These are phyloP conservation scores for Hanseniaspora clermontiae DNA, from an alignment of 805 yeast genomes.

Conservation along the genomic window DNA sequence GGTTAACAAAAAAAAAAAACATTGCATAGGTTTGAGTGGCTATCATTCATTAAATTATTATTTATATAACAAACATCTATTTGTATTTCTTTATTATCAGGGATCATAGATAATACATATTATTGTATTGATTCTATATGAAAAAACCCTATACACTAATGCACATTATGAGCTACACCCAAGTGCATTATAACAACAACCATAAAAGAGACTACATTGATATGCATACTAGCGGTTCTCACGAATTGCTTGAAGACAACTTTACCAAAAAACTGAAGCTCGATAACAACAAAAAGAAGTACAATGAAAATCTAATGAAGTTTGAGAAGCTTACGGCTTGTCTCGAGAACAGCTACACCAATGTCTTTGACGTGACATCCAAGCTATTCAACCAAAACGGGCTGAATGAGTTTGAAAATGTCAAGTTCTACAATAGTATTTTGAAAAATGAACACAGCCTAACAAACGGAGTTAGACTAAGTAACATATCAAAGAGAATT, in stretches of 20 bases:
- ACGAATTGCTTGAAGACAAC: neutral
- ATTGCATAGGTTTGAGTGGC: no score
- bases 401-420: constrained; percentile 23
- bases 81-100: no score
- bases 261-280: constrained; percentile 9
- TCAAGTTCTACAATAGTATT: constrained; percentile 24
- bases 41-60: no score
- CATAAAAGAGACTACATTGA: neutral
- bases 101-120: no score
- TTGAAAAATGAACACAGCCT: constrained; percentile 19
- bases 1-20: no score
- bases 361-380: constrained; percentile 19
- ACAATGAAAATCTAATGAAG: neutral
- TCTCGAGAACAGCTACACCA: neutral
- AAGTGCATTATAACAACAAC: neutral
- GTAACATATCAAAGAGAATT: constrained; percentile 27
- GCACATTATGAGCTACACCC: neutral
- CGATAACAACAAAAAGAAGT: neutral
- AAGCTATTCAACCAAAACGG: constrained; percentile 25
- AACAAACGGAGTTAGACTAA: constrained; percentile 27
- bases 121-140: no score
- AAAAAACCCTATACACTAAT: neutral
- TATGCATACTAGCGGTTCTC: neutral
- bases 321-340: neutral
- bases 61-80: no score